phyloP scores from a whole-genome alignment of 768 basidiomycete genomes.

The Mycena epipterygia region DNA sequence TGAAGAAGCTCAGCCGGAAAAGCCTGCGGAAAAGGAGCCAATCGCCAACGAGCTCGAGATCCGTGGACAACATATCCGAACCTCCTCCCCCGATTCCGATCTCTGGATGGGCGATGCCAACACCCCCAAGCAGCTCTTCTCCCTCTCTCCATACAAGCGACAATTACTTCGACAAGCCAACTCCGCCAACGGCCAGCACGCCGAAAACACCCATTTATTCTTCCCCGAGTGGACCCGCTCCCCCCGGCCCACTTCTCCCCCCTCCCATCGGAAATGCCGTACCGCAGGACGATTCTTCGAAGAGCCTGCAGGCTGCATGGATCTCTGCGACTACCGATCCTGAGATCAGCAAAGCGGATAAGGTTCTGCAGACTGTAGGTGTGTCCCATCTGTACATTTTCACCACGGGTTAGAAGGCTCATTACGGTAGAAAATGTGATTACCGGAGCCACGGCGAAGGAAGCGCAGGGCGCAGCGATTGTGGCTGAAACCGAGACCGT shows the following conservation, averaged over 20 bases:
- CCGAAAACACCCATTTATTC: too few species aligned
- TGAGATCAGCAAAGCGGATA: background rate
- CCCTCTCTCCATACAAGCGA: background rate
- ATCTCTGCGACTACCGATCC: constrained; percentile 7
- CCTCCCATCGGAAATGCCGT: too few species aligned
- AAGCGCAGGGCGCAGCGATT: background rate
- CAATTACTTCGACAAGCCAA: background rate
- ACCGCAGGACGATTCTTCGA: constrained; percentile 15
- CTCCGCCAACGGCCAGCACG: background rate
- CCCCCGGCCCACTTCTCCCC: too few species aligned
- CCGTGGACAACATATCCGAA: background rate
- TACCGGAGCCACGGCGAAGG: constrained; percentile 2
- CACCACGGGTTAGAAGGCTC: background rate
- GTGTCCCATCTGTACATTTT: background rate
- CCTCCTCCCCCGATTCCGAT: constrained; percentile 1
- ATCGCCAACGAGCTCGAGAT: background rate
- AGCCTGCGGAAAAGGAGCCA: background rate
- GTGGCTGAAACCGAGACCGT: constrained; percentile 1
- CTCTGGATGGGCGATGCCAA: background rate
- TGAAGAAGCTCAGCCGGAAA: constrained; percentile 25
- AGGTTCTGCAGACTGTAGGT: constrained; percentile 12
- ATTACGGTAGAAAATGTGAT: background rate
- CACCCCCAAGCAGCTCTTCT: background rate
- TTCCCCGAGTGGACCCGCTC: too few species aligned
- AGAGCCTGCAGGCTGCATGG: constrained; percentile 3